These are phyloP conservation scores for Syzygium grande DNA, from an alignment of 345 rosid species.

Conservation along the genomic window DNA sequence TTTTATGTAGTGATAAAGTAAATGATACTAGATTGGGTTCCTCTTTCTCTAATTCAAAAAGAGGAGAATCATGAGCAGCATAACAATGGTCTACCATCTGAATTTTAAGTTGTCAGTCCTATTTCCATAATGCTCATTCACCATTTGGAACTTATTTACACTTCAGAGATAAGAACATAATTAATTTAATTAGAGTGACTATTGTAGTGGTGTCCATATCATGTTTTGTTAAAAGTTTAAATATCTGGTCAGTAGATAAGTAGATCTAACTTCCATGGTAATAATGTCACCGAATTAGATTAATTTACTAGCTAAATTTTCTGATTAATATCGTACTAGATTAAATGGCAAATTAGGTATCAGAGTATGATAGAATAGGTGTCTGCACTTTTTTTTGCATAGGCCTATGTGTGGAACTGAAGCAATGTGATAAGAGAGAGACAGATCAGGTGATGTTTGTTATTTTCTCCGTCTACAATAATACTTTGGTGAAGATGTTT, in stretches of 20 bases:
- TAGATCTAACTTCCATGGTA: neutral
- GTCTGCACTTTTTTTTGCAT: neutral
- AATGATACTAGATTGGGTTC: neutral
- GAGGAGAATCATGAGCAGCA: neutral
- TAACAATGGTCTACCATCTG: neutral
- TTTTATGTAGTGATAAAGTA: neutral
- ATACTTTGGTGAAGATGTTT: neutral
- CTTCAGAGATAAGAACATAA: neutral
- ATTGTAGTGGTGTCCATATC: neutral
- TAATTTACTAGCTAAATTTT: too few species aligned
- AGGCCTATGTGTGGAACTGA: neutral
- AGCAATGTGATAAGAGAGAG: neutral
- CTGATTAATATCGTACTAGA: too few species aligned
- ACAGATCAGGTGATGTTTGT: neutral
- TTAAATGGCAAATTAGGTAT: too few species aligned
- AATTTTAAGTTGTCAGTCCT: neutral
- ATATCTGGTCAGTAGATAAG: neutral
- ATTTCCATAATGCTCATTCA: neutral
- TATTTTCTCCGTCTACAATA: neutral
- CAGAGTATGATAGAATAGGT: too few species aligned
- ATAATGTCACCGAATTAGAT: neutral
- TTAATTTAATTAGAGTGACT: too few species aligned
- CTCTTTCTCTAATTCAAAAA: neutral
- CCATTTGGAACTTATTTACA: neutral
- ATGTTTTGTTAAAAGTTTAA: too few species aligned